Percentiles rank a stretch among this genome's conserved stretches.
These are phyloP conservation scores for Arabidopsis suecica DNA, from an alignment of 345 rosid species.

Conservation along the genomic window DNA sequence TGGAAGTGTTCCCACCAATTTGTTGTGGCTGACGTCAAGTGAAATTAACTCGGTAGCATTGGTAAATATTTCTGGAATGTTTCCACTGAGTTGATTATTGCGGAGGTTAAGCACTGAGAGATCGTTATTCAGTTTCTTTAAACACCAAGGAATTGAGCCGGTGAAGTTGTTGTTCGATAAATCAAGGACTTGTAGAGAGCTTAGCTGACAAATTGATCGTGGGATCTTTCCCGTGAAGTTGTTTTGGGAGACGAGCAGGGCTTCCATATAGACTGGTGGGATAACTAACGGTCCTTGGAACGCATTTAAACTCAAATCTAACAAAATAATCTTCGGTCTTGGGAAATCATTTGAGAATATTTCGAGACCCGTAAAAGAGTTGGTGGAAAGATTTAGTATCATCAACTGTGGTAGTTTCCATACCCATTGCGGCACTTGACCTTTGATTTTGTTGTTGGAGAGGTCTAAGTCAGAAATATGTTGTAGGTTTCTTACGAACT, in stretches of 20 bases:
- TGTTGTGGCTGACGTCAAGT: conserved; percentile 30
- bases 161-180: conserved; percentile 36
- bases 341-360: neutral
- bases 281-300: neutral
- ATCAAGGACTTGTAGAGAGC: neutral
- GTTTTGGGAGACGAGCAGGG: neutral
- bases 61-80: conserved; percentile 1
- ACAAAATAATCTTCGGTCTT: neutral
- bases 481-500: neutral
- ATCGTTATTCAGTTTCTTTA: neutral
- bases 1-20: conserved; percentile 37
- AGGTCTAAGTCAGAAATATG: neutral
- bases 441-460: neutral
- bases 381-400: neutral
- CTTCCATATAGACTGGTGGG: neutral
- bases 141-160: conserved; percentile 34
- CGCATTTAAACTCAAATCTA: neutral
- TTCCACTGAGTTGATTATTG: conserved; percentile 27
- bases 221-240: conserved; percentile 26
- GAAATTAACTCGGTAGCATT: neutral
- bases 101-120: conserved; percentile 4
- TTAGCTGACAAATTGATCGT: neutral
- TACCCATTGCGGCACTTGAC: conserved; percentile 2
- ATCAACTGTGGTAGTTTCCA: conserved; percentile 8
- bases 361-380: neutral